These are phyloP conservation scores for Phialocephala sp. DNA, from an alignment of 2,329 filamentous ascomycete genomes.

Conservation along the genomic window DNA sequence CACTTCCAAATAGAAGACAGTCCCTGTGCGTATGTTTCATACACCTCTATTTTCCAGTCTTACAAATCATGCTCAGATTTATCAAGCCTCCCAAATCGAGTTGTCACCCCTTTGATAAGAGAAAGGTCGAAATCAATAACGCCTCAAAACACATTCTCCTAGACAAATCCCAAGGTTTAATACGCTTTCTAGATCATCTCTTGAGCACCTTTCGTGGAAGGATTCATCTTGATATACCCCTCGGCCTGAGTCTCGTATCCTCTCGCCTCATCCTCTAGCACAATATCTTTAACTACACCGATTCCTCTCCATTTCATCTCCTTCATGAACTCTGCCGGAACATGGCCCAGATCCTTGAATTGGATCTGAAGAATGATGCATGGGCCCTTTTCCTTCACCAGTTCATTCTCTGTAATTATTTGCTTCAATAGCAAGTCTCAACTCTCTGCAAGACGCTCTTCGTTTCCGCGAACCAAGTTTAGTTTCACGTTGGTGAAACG, in stretches of 20 bases:
- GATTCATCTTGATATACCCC: conserved; percentile 69
- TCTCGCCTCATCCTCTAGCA: conserved; percentile 66
- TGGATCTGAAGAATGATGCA: conserved; percentile 58
- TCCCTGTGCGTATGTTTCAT: too few species aligned
- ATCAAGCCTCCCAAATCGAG: conserved; percentile 76
- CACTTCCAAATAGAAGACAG: too few species aligned
- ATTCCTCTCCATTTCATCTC: conserved; percentile 44
- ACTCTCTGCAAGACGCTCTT: conserved; percentile 52
- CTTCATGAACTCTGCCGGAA: not conserved
- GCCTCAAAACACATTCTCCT: not conserved
- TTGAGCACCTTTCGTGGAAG: conserved; percentile 51
- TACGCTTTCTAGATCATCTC: not conserved
- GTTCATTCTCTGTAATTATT: conserved; percentile 54
- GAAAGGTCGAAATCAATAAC: conserved; percentile 53
- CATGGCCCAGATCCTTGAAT: conserved; percentile 42
- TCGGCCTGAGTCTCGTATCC: conserved; percentile 68
- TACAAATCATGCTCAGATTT: conserved; percentile 63
- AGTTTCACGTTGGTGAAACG: conserved; percentile 62
- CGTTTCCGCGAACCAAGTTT: conserved; percentile 55
- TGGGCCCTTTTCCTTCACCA: conserved; percentile 52
- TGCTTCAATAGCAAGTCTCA: conserved; percentile 55
- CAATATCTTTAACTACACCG: conserved; percentile 66
- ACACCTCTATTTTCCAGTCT: too few species aligned
- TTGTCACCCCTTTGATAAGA: conserved; percentile 73
- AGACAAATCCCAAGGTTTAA: not conserved